Evolutionary conservation across 345 rosid species (phyloP), one percentile per base, ranked within the genome.

Genomic region (Erucastrum elatum): DNA sequence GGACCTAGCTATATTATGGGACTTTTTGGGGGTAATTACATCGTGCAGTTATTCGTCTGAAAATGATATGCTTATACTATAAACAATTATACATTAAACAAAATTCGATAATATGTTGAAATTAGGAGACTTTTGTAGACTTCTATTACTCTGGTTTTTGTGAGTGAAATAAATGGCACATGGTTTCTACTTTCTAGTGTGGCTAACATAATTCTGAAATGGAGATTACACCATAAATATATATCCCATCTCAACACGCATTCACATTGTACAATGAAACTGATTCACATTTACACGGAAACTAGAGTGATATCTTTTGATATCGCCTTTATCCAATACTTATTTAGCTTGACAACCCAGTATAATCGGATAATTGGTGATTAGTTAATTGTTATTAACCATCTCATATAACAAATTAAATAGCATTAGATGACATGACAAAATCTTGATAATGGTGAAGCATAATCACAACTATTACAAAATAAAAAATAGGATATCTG

Each of bases 31-130:
- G 71, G 64, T 51, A 64, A 25, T 31, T 34, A 9, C 29, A 55
- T 55, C 8, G 66, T 64, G 26, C 31, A 25, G 39, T 35, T 75
- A 35, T 17, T 75, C 66, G 26, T 75, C 21, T 27, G 39, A 21
- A 29, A 58, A 37, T 66, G 66, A 63, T 25, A 66, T 66, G 78
- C 66, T 41, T 59, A 49, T 60, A 62, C 75, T 35, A 59, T 26
- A 58, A 56, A 58, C 21, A 56, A 49, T 49, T 29, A 4, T 4
- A 4, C 12, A 27, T 33, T 33, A 31, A 15, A 15, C 41, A 64
- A n/a, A 64, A 34, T 8, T 15, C 27, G 46, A 64, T 11, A 34
- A 34, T 15, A 16, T 4, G 12, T 34, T 33, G 27, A 64, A 35
- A 35, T 10, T 35, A 16, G 30, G n/a, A 35, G 51, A 65, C 53